Conservation (phyloP, 495 filamentous ascomycete genomes). For the Neurospora tetraspora region DNA sequence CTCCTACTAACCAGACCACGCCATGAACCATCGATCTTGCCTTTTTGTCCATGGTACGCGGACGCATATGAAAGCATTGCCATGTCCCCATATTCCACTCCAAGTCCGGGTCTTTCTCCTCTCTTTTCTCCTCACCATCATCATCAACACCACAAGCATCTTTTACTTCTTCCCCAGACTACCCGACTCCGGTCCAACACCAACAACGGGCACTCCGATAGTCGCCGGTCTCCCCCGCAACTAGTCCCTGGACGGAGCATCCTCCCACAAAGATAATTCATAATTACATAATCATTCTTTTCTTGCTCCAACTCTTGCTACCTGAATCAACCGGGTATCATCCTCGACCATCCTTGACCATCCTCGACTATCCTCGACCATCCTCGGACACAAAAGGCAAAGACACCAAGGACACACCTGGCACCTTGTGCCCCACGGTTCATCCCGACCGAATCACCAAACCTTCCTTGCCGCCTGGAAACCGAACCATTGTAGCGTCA, state of each 20-base stretch:
- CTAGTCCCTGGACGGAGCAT: not conserved
- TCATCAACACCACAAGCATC: not conserved
- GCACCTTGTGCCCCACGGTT: not conserved
- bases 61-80: not conserved
- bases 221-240: not conserved
- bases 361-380: not conserved
- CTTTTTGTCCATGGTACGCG: not conserved
- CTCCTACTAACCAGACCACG: too few relatives aligned
- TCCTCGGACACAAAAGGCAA: not conserved
- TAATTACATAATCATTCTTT: not conserved
- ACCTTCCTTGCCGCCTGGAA: not conserved
- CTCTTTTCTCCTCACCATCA: not conserved
- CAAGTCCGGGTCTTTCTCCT: not conserved
- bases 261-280: not conserved
- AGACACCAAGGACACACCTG: not conserved
- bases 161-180: not conserved
- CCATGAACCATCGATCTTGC: too few relatives aligned
- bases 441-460: not conserved
- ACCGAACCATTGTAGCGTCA: not conserved
- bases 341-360: not conserved
- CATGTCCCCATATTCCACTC: not conserved
- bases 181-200: not conserved
- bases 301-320: not conserved
- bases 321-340: not conserved
- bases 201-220: not conserved